Percentiles rank a stretch among this genome's conserved stretches.
Evolutionary conservation across 106 monocot genomes (phyloP).

Genomic region (Platanthera zijinensis): DNA sequence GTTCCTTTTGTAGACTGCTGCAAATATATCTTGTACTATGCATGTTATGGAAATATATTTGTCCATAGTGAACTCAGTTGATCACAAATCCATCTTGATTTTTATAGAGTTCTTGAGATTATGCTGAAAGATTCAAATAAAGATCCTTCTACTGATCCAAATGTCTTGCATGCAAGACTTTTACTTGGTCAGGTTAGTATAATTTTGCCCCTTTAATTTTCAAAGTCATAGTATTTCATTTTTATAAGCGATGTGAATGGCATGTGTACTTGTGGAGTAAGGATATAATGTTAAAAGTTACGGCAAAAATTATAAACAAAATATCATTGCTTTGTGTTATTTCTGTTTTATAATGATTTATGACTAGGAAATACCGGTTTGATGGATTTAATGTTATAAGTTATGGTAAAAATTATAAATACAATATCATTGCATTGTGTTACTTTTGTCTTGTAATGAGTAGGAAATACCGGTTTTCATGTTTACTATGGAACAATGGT

Average conservation of each 20-base stretch:
- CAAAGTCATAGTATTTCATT: neutral
- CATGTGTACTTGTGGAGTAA: no score
- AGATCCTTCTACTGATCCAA: constrained; percentile 15
- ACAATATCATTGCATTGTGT: no score
- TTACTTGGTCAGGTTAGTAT: constrained; percentile 19
- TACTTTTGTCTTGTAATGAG: no score
- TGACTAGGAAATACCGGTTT: neutral
- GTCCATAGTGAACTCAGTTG: neutral
- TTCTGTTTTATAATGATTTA: neutral
- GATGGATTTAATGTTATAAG: neutral
- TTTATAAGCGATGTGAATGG: no score
- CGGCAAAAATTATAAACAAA: no score
- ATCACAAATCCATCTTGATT: neutral
- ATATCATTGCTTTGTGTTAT: no score
- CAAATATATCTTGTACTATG: neutral
- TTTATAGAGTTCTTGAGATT: constrained; percentile 15
- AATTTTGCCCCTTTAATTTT: neutral
- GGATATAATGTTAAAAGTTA: no score
- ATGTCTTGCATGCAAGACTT: constrained; percentile 11
- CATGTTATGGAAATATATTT: neutral
- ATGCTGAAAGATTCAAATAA: constrained; percentile 15
- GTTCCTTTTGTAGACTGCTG: neutral
- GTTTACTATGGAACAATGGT: no score
- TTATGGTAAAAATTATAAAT: neutral
- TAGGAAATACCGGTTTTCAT: no score